Evolutionary conservation across 805 yeast genomes (phyloP).

Genomic region (Jamesozyma hellenica): DNA sequence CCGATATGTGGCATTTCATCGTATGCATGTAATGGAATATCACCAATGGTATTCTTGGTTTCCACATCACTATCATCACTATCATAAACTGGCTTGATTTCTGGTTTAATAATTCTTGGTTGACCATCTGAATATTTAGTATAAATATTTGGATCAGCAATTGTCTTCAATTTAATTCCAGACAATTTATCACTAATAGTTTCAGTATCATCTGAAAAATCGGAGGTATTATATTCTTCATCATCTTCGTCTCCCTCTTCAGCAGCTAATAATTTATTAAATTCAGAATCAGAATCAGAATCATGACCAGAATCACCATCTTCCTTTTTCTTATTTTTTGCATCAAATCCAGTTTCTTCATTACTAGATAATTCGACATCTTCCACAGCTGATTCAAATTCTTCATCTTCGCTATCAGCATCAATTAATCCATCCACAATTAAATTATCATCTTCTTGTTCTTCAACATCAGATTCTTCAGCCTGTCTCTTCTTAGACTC

Average conservation of each 20-base stretch:
- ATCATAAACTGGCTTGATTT: slow-evolving; percentile 89
- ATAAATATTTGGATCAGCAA: slow-evolving; percentile 36
- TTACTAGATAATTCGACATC: slow-evolving; percentile 6
- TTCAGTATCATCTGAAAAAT: slow-evolving; percentile 32
- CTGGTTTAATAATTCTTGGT: slow-evolving; percentile 72
- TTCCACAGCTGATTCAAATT: slow-evolving; percentile 11
- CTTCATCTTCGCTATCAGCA: slow-evolving; percentile 17
- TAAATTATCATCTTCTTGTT: slow-evolving; percentile 12
- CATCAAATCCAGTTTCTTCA: slow-evolving; percentile 12
- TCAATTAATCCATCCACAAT: slow-evolving; percentile 10
- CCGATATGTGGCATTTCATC: slow-evolving; percentile 97
- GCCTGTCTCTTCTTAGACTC: slow-evolving; percentile 17
- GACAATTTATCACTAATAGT: slow-evolving; percentile 47
- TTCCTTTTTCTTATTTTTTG: slow-evolving; percentile 25
- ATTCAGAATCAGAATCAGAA: slow-evolving; percentile 58
- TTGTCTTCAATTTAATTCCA: slow-evolving; percentile 42
- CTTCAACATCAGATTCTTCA: slow-evolving; percentile 18
- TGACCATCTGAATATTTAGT: slow-evolving; percentile 68
- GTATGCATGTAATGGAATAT: slow-evolving; percentile 84
- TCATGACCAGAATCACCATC: too few relatives aligned
- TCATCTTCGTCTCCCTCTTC: slow-evolving; percentile 28
- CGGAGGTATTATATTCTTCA: slow-evolving; percentile 22
- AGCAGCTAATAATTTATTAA: slow-evolving; percentile 51
- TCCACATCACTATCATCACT: slow-evolving; percentile 82
- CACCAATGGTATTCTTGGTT: slow-evolving; percentile 84